Evolutionary conservation across 306 rosid species (phyloP), one percentile per base, ranked within the genome.

Genomic region (Fragaria nilgerrensis): DNA sequence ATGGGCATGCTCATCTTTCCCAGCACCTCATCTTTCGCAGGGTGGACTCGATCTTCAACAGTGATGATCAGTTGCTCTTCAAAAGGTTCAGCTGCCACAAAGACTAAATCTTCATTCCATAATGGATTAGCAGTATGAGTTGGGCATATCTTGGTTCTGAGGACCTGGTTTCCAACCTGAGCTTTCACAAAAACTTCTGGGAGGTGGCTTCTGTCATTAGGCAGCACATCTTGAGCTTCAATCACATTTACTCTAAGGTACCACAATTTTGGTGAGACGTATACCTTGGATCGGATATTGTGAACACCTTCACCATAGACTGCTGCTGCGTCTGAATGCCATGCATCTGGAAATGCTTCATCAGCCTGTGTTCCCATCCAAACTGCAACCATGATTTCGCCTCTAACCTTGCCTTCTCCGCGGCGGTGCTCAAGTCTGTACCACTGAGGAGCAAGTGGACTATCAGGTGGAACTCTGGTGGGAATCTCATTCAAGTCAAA

Each of bases 361-460:
- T 94, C 98, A 59, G 97, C 98, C 73, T 94, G 98, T 68, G 97
- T 94, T 70, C 98, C 98, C 94, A 92, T 92, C 98, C 98, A 94
- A 0, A 92, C 97, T 22, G 96, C 96, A 32, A 95, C 83, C 98
- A 95, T 95, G 80, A 95, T 85, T 43, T 95, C 97, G 2, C 98
- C 98, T 29, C 91, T 75, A 5, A 94, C 93, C 63, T 78, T 92
- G 63, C 97, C 94, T 2, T 84, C 91, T 27, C 95, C 91, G 2
- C 87, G 87, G 49, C 87, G 75, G 78, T 89, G 92, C 71, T 92
- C 98, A 37, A 94, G 84, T 65, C 96, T 78, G 76, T 94, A 92
- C 98, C 98, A 94, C 48, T 88, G 98, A 58, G 98, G 97, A 65
- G 98, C 98, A 69, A 95, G 83, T 0, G 97, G 93, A 39, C 98